phyloP scores from a whole-genome alignment of 2,329 filamentous ascomycete species.

The Cladosporium sp. region DNA sequence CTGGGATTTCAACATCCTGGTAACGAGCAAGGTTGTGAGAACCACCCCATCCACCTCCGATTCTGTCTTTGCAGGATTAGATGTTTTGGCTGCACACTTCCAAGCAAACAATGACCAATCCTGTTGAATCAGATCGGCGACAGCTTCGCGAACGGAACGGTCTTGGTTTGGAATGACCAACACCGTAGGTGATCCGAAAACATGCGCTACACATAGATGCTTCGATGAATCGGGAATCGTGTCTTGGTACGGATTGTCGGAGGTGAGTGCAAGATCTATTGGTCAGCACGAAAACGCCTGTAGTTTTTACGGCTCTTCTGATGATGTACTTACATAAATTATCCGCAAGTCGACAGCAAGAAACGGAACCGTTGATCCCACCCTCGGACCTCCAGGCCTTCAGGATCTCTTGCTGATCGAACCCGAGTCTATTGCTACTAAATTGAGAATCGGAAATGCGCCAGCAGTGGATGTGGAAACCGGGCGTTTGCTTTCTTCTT shows the following conservation, averaged over 20 bases:
- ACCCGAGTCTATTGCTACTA: too few relatives aligned
- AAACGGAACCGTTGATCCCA: not conserved
- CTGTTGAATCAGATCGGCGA: not conserved
- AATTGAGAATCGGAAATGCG: not conserved
- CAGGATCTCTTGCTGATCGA: too few relatives aligned
- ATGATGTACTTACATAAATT: not conserved
- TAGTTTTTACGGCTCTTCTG: too few relatives aligned
- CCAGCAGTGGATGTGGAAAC: not conserved
- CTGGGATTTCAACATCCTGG: not conserved
- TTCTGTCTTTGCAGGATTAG: not conserved
- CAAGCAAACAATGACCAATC: not conserved
- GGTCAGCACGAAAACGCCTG: too few relatives aligned
- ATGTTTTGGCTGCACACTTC: not conserved
- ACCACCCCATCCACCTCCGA: not conserved
- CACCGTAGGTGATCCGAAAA: not conserved
- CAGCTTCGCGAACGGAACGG: not conserved
- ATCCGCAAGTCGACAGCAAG: not conserved
- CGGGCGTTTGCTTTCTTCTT: not conserved
- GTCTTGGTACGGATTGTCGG: not conserved
- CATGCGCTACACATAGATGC: not conserved
- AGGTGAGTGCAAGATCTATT: not conserved
- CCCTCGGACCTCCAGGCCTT: too few relatives aligned
- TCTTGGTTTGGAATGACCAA: not conserved
- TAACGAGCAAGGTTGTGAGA: not conserved
- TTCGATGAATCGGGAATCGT: not conserved